Conservation (phyloP, 495 filamentous ascomycete species). For the Staphylotrichum longicolle region DNA sequence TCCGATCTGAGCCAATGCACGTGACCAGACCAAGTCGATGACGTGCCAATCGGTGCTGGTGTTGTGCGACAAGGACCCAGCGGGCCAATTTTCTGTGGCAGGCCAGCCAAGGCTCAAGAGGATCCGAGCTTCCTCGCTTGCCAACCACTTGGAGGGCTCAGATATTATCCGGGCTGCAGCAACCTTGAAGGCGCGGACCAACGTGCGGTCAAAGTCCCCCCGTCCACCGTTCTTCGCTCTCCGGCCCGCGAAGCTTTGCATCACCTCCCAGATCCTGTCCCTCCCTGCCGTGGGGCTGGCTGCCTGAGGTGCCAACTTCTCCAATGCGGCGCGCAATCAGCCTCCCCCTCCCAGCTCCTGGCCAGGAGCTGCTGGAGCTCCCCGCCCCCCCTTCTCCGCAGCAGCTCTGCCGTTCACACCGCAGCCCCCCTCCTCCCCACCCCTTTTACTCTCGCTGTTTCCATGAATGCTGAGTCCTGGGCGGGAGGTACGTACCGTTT, state of each 20-base stretch:
- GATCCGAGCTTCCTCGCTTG: conserved; percentile 25
- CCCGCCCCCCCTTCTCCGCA: conserved; percentile 18
- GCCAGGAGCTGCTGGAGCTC: conserved; percentile 12
- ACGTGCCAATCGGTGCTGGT: too few species aligned
- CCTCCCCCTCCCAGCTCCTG: conserved; percentile 10
- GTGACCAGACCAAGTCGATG: too few species aligned
- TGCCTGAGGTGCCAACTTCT: conserved; percentile 24
- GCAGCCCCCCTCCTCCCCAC: conserved; percentile 28
- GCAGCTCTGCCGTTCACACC: conserved; percentile 23
- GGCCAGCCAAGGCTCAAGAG: background rate
- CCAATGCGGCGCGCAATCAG: conserved; percentile 18
- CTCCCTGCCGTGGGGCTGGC: background rate
- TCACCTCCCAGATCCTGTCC: background rate
- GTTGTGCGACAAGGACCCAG: background rate
- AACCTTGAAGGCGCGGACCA: background rate
- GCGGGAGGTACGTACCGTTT: conserved; percentile 34
- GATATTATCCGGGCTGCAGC: background rate
- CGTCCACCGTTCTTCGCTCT: too few species aligned
- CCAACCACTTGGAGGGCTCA: conserved; percentile 17
- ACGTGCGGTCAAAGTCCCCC: conserved; percentile 9
- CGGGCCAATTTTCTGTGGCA: background rate
- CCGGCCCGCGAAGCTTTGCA: too few species aligned
- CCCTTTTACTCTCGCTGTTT: conserved; percentile 31
- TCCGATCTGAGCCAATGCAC: too few species aligned
- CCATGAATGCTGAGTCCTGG: conserved; percentile 11